Evolutionary conservation across 1,284 basidiomycete species (phyloP), one percentile per base, ranked within the genome.

Genomic region (Moesziomyces aphidis): DNA sequence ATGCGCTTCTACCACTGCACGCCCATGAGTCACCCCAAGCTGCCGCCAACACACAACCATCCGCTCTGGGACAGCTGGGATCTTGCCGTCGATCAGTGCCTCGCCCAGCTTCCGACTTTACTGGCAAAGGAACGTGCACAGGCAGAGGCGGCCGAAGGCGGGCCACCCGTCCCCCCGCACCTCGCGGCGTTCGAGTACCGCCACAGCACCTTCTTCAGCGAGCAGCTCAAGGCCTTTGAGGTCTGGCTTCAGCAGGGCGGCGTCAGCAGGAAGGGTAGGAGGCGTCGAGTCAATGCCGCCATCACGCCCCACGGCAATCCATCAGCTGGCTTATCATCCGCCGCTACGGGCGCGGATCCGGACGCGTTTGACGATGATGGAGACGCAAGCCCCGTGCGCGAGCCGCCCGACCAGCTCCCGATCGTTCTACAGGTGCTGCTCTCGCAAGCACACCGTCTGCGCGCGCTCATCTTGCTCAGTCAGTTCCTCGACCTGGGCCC

Each of bases 1-100:
- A 98, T 99, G 96, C 94, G 95, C 81, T 93, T 95, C 78, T 97
- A 98, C 85, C 92, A 96, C 80, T 99, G 97, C 86, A 97, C 95
- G 10, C 96, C 96, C 0, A 92, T 97, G 80, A 97, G 95, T 0
- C 91, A 92, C 73, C 97, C 96, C 21, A 89, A 92, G 21, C 90
- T 99, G 10, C 95, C 96, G 3, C 88, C 94, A 5, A 97, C 96
- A 21, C 95, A 97, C 83, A 96, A 95, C 15, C 96, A 99, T 83
- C 91, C 92, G 0, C 88, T 99, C 15, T 99, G 96, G 96, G 91
- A 93, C 55, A 93, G 93, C 4, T 99, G 97, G 96, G 97, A 99
- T 86, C 89, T 97, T 5, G 96, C 96, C 0, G 92, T 99, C 1
- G 97, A 99, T 84, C 91, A 93, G n/a, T 96, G 94, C 81, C 88